A percentile compares a stretch with the other conserved stretches of the same genome.
Evolutionary conservation across 108 stramenopile genomes (phyloP).

Genomic region (Licmophora abbreviata): DNA sequence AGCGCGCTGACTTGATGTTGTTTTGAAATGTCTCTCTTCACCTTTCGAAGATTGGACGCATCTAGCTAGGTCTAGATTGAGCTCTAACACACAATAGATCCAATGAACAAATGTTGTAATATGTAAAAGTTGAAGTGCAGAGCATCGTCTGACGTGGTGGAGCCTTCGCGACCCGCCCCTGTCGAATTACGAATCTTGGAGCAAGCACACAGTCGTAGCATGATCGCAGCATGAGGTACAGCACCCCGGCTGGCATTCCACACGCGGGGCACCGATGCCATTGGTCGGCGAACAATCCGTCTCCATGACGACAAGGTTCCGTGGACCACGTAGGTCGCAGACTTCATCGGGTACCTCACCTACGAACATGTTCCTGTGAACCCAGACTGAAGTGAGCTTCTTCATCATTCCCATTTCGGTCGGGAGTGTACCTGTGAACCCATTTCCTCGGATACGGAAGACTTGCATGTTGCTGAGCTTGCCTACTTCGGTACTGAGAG

Average conservation of each 20-base stretch:
- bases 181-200: not conserved
- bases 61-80: no score
- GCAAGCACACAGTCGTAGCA: not conserved
- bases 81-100: not conserved
- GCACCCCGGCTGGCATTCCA: conserved; percentile 2
- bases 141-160: not conserved
- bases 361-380: not conserved
- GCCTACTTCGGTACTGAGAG: conserved; percentile 22
- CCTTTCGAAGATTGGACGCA: not conserved
- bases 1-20: conserved; percentile 1
- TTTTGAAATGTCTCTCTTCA: not conserved
- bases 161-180: not conserved
- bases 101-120: not conserved
- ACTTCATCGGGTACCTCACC: conserved; percentile 4
- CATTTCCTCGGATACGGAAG: conserved; percentile 21
- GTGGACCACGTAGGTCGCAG: conserved; percentile 1
- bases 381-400: not conserved
- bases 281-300: conserved; percentile 2
- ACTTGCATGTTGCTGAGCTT: conserved; percentile 11
- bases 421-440: conserved; percentile 18
- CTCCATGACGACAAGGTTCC: not conserved
- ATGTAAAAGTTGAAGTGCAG: not conserved
- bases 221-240: conserved; percentile 5
- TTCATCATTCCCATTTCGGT: conserved; percentile 7
- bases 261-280: not conserved